Evolutionary conservation across 129 eudicot genomes (phyloP), one percentile per base, ranked within the genome.

Genomic region (carrot (Daucus carota)): DNA sequence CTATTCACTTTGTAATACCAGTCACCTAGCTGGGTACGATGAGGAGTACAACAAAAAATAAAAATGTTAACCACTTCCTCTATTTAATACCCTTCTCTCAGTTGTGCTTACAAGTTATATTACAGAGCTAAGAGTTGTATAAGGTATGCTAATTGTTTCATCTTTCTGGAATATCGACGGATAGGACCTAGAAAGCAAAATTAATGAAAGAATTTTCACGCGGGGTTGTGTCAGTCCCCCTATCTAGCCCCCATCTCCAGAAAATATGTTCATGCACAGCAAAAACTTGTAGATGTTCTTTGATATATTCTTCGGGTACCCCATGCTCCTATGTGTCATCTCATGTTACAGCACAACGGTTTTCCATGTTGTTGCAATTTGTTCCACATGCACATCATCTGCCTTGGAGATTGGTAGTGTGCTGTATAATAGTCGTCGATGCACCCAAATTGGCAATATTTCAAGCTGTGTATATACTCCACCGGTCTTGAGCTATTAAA

Each of bases 401-500:
- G 89, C 79, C 80, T 85, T 1, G 88, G 88, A 10, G 88, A 85
- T 66, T 85, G 88, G 45, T 85, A 82, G 54, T 85, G 88, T 67
- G 86, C 79, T 40, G 81, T 85, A 26, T 72, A 76, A 57, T 79
- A 85, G 77, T 79, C 88, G 60, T 79, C 77, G 32, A 85, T 82
- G 84, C 88, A 85, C 3, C 88, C 86, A 41, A 82, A 85, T 57
- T 85, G 88, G 59, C 86, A 82, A 60, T 81, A 85, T 70, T 85
- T 85, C 83, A 85, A 85, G 79, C 86, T 85, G 69, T 85, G 88
- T 48, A 76, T 74, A 40, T 85, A 85, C 16, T 85, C 80, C 65
- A 77, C 80, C 13, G 45, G 40, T 69, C 60, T 82, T 1, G 86
- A 77, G 68, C 84, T 85, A 78, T 82, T 85, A 68, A 85, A 85